Evolutionary conservation across 176 grass and related monocot genomes (phyloP), one percentile per base, ranked within the genome.

Genomic region (Neostapfia colusana): DNA sequence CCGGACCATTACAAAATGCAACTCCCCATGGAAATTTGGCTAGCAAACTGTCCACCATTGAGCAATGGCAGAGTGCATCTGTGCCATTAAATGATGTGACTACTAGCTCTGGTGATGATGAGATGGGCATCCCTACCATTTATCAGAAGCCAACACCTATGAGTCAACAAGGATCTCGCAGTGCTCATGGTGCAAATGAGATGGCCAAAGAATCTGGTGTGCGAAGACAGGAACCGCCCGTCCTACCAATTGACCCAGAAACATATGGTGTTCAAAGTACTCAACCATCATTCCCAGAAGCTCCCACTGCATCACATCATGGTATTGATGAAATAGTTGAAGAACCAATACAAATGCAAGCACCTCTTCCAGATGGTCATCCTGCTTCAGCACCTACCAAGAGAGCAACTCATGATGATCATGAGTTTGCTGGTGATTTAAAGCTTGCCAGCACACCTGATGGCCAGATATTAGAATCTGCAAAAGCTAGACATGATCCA

Each of bases 321-420:
- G 14, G 20, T 39, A 42, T 26, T 42, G 51, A 58, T 56, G 72
- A 60, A 38, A 68, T 50, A 24, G 25, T 56, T 28, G 63, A 62
- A 57, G 27, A 58, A 24, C 63, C 50, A 26, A 74, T 48, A 68
- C 71, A 68, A 75, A 83, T 75, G 63, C 81, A 76, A 61, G 41
- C 23, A 83, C 81, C 44, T 41, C 41, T 59, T 63, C 37, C 20
- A 59, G 42, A 60, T 70, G 16, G 42, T 70, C 73, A 5, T 31
- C 65, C 53, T 69, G 24, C 42, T 83, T 83, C 72, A 58, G 14
- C 45, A 16, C 31, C 42, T 70, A 77, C 43, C 16, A 50, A 46
- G 42, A 49, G 34, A 66, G 60, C 12, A 70, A 41, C 4, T 77
- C 63, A 27, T 58, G 50, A 75, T 68, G 63, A 8, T 60, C 72